Evolutionary conservation across 2,329 filamentous ascomycete species (phyloP).

Genomic region (Phialemoniopsis sp.): DNA sequence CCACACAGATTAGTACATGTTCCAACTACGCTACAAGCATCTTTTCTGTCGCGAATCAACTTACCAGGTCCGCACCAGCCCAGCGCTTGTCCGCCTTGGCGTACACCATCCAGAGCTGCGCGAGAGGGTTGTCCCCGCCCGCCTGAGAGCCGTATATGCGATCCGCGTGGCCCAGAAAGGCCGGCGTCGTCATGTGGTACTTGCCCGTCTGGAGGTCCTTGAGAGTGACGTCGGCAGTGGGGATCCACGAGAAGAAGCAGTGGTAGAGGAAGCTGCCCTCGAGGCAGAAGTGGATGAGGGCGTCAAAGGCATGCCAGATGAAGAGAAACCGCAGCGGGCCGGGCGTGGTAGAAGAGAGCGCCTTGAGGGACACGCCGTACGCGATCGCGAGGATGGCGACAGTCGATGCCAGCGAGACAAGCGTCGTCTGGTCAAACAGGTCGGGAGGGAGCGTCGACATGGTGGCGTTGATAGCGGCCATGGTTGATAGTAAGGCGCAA

Average conservation of each 20-base stretch:
- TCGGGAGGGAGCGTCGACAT: constrained; percentile 40
- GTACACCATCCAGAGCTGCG: constrained; percentile 66
- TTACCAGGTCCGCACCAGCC: constrained; percentile 57
- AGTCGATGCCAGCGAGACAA: constrained; percentile 53
- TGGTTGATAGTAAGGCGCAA: neutral
- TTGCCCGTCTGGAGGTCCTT: constrained; percentile 22
- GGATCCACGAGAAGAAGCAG: constrained; percentile 70
- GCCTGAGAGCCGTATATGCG: constrained; percentile 55
- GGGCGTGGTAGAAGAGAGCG: constrained; percentile 44
- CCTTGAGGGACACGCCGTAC: constrained; percentile 41
- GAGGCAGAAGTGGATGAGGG: constrained; percentile 84
- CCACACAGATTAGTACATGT: constrained; percentile 3
- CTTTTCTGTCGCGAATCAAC: constrained; percentile 8
- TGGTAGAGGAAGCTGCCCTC: constrained; percentile 92
- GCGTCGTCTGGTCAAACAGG: constrained; percentile 56
- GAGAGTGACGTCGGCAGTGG: constrained; percentile 22
- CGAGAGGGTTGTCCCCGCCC: constrained; percentile 48
- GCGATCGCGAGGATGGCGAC: constrained; percentile 47
- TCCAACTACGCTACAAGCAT: neutral
- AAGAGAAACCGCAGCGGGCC: constrained; percentile 71
- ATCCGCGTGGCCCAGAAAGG: constrained; percentile 43
- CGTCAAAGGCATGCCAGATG: constrained; percentile 93
- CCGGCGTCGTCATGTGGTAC: constrained; percentile 40
- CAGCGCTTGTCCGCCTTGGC: constrained; percentile 60
- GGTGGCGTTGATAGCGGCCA: constrained; percentile 1